Evolutionary conservation across 116 monocot species (phyloP), one percentile per base, ranked within the genome.

Genomic region (Iris pallida): DNA sequence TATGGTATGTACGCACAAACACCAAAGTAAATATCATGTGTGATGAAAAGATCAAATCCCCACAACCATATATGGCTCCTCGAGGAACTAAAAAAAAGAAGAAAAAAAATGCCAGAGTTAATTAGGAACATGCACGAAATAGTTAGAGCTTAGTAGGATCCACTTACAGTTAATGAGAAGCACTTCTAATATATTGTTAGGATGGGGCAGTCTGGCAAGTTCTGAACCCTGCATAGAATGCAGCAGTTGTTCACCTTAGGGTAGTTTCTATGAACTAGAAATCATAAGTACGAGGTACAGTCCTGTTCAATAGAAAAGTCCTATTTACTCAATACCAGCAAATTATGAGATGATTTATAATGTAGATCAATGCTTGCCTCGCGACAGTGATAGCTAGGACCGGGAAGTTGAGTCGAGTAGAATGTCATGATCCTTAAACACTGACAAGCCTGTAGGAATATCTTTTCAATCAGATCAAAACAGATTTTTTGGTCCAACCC

Each of bases 161-260:
- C n/a, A 4, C 77, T 71, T 80, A 98, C 97, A 92, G 58, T 92
- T 98, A 52, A 98, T 75, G 47, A 92, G 80, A 54, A 92, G 82
- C 41, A 98, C 83, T 88, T 98, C 97, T 42, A 86, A 20, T 69
- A 82, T 47, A 56, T 61, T 90, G 15, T 90, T 59, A 61, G 97
- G 92, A 66, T 73, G 90, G 7, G 90, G 87, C 55, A 98, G 56
- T 43, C 43, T 85, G n/a, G 97, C 92, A 79, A 90, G 80, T 62
- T 81, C 65, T n/a, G 97, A 92, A 4, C 97, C 97, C 97, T 98
- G 64, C n/a, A n/a, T n/a, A n/a, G n/a, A n/a, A n/a, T n/a, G n/a
- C 7, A 77, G 3, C 30, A 30, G 30, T 30, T 30, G 3, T 30
- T 30, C 2, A 3, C 30, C 30, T 30, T 30, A 30, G 30, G 30